Conservation (phyloP, 164 flowering plant genomes). For the Annona cherimola region DNA sequence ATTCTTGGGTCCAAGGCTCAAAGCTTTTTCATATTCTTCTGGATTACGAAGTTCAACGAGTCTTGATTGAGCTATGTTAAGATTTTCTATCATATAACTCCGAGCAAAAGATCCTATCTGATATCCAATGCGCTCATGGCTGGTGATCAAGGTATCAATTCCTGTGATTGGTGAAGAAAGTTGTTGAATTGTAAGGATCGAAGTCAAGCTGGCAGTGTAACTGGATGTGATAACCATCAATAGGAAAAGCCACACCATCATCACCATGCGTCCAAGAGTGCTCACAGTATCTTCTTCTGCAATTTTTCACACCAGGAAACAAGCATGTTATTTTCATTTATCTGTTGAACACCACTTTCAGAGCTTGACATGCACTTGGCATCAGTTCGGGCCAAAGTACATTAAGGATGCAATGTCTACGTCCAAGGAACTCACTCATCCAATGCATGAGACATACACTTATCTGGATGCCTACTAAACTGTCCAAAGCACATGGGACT, state of each 20-base stretch:
- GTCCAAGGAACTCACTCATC: background rate
- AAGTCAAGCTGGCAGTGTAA: constrained; percentile 83
- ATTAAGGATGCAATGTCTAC: background rate
- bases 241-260: constrained; percentile 78
- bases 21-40: constrained; percentile 55
- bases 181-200: constrained; percentile 75
- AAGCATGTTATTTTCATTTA: background rate
- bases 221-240: constrained; percentile 68
- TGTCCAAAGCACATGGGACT: background rate
- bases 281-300: constrained; percentile 68
- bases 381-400: background rate
- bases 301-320: constrained; percentile 2
- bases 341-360: background rate
- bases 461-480: no score
- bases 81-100: constrained; percentile 41
- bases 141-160: constrained; percentile 58
- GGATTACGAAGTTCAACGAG: constrained; percentile 39
- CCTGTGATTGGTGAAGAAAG: constrained; percentile 68
- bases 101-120: constrained; percentile 74
- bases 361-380: background rate
- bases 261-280: constrained; percentile 58
- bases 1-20: constrained; percentile 39
- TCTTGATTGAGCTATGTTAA: constrained; percentile 42
- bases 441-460: no score
- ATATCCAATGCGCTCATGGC: constrained; percentile 55